Percentiles rank a stretch among this genome's conserved stretches.
Conservation (phyloP, 441 rosid genomes). For the Aquilaria agallochum region DNA sequence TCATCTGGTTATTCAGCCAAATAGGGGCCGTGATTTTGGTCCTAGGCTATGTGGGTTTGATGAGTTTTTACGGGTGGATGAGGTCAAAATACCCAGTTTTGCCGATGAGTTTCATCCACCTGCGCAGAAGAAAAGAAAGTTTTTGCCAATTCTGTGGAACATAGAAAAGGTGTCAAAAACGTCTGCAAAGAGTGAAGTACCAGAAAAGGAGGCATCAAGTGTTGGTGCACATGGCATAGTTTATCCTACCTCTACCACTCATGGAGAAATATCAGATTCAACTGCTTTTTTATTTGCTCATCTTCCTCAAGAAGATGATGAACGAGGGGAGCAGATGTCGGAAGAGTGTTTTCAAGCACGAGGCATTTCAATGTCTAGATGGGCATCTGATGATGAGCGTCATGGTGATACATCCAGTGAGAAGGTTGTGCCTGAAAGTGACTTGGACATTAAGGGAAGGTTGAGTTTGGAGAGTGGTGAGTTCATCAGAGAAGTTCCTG, state of each 20-base stretch:
- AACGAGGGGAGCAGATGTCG: slow-evolving; percentile 24
- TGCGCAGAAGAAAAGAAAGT: slow-evolving; percentile 59
- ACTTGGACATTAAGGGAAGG: slow-evolving; percentile 15
- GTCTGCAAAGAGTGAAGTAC: slow-evolving; percentile 23
- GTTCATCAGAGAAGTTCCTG: slow-evolving; percentile 27
- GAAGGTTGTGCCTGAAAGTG: slow-evolving; percentile 22
- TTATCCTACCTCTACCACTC: slow-evolving; percentile 3
- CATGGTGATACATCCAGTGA: slow-evolving; percentile 27
- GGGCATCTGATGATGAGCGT: slow-evolving; percentile 64
- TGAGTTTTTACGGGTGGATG: slow-evolving; percentile 12
- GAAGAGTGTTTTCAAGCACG: slow-evolving; percentile 37
- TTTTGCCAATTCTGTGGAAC: slow-evolving; percentile 42
- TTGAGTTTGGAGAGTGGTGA: slow-evolving; percentile 44
- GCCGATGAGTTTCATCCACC: slow-evolving; percentile 34
- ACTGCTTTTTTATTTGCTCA: slow-evolving; percentile 9
- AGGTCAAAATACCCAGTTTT: slow-evolving; percentile 10
- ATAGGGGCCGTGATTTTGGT: slow-evolving; percentile 19
- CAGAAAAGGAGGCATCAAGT: slow-evolving; percentile 4
- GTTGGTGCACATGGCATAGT: slow-evolving; percentile 13
- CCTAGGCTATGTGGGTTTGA: slow-evolving; percentile 16
- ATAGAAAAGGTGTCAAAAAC: slow-evolving; percentile 22
- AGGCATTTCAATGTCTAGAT: slow-evolving; percentile 57
- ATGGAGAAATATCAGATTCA: slow-evolving; percentile 1
- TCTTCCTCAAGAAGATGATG: slow-evolving; percentile 14
- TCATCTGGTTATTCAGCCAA: slow-evolving; percentile 9